Base-by-base conservation (phyloP, 2,329 filamentous ascomycete species). In the Alternaria ventricosa region DNA sequence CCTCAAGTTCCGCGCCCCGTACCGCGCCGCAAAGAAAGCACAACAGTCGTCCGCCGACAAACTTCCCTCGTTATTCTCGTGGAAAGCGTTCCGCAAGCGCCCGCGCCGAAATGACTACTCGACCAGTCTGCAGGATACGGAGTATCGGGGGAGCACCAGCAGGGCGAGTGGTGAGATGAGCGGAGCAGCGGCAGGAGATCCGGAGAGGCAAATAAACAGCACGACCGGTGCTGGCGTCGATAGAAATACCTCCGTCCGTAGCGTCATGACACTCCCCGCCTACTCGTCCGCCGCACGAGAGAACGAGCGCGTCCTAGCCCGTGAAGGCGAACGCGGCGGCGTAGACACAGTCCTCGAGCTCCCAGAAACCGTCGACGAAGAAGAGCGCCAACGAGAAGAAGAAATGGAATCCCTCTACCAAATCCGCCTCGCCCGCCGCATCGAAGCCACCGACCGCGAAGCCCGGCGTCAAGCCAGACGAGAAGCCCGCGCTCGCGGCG, bases 381-480 rank as follows among this genome's bases (percentile, higher is more conserved):
- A 96, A 68, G 93, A 97, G 77, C 81, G 82, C 2, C 83, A 93
- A 57, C 87, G 96, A 12, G 94, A 98, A 67, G 88, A 93, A 27
- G 93, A 97, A 79, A 98, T 98, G 96, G 92, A 96, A 66, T 88
- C 92, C 0, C 81, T 98, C 44, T 98, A 97, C 78, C 93, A 97
- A 78, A 95, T 98, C 63, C 90, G 96, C 12, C 77, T 92, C 12
- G 89, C 92, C 18, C 88, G 96, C 57, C 88, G 94, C 55, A 85
- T 88, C 60, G 91, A 96, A 77, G 85, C 90, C 43, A 88, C 88
- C 5, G 93, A 96, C 66, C 89, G 93, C 6, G 92, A 96, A 69
- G 89, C 91, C 67, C 85, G 92, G n/a, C 86, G 92, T 55, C 85
- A 87, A 50, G 84, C 89, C 61, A 86, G 92, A 27, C 84, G 88